Evolutionary conservation across 371 early-diverging fungal genomes (phyloP).

Genomic region (Rhizopus sp.): DNA sequence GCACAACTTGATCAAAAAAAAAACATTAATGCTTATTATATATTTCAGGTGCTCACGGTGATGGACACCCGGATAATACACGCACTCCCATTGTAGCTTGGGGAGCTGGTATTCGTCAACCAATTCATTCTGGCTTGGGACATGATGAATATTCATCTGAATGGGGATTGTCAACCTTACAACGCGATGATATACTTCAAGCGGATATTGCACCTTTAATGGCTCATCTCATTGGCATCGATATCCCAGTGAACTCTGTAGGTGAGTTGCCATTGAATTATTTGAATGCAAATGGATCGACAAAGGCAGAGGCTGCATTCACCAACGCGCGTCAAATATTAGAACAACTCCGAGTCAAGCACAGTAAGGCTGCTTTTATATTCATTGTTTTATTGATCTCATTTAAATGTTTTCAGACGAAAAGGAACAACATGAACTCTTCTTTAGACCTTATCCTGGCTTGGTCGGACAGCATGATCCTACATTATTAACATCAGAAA

Average conservation of each 20-base stretch:
- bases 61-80: conserved; percentile 95
- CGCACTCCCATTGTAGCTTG: conserved; percentile 93
- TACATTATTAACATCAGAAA: conserved; percentile 53
- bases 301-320: conserved; percentile 73
- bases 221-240: conserved; percentile 85
- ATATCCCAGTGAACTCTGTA: conserved; percentile 91
- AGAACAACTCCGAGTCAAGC: conserved; percentile 84
- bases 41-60: conserved; percentile 80
- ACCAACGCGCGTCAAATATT: conserved; percentile 85
- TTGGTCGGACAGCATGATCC: conserved; percentile 57
- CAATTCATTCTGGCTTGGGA: conserved; percentile 38
- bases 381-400: background rate
- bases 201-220: conserved; percentile 97
- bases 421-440: conserved; percentile 75
- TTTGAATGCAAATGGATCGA: conserved; percentile 64
- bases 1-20: background rate
- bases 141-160: conserved; percentile 71
- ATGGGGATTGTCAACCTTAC: conserved; percentile 62
- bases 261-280: conserved; percentile 84
- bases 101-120: conserved; percentile 88
- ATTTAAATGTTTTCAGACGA: conserved; percentile 39
- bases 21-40: background rate
- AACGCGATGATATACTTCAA: conserved; percentile 84
- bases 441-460: conserved; percentile 74
- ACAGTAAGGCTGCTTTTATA: conserved; percentile 32